phyloP scores from a whole-genome alignment of 331 rosid species.

The Malus hybrid region DNA sequence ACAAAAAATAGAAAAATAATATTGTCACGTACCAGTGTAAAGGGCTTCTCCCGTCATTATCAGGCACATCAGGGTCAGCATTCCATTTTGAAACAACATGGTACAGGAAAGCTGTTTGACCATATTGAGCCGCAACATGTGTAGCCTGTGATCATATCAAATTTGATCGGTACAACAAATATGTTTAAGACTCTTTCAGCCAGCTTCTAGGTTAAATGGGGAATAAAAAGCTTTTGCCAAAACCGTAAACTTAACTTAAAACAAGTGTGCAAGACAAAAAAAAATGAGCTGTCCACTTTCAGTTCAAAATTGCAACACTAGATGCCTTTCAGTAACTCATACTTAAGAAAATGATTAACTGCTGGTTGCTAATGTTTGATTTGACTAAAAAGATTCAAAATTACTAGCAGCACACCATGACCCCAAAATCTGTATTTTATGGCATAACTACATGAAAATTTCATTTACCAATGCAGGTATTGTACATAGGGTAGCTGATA shows the following conservation, averaged over 20 bases:
- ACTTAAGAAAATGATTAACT: not conserved
- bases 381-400: not conserved
- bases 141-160: slow-evolving; percentile 51
- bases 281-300: not conserved
- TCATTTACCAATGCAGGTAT: not conserved
- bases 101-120: slow-evolving; percentile 94
- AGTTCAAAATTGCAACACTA: not conserved
- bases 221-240: not conserved
- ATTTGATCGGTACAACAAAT: not conserved
- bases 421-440: not conserved
- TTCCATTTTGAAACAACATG: slow-evolving; percentile 91
- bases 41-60: slow-evolving; percentile 92
- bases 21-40: slow-evolving; percentile 69
- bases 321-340: not conserved
- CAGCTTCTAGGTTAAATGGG: not conserved
- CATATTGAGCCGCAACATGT: slow-evolving; percentile 94
- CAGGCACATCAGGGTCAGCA: slow-evolving; percentile 94
- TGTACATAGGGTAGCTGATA: not conserved
- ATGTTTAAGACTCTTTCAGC: not conserved
- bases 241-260: not conserved
- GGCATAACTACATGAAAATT: not conserved
- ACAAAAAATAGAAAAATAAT: not conserved
- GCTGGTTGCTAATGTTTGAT: not conserved
- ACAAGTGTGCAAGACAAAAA: not conserved
- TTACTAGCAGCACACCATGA: not conserved